Percentiles rank a stretch among this genome's conserved stretches.
Evolutionary conservation across 805 yeast species (phyloP).

Genomic region (Suhomyces sp.): DNA sequence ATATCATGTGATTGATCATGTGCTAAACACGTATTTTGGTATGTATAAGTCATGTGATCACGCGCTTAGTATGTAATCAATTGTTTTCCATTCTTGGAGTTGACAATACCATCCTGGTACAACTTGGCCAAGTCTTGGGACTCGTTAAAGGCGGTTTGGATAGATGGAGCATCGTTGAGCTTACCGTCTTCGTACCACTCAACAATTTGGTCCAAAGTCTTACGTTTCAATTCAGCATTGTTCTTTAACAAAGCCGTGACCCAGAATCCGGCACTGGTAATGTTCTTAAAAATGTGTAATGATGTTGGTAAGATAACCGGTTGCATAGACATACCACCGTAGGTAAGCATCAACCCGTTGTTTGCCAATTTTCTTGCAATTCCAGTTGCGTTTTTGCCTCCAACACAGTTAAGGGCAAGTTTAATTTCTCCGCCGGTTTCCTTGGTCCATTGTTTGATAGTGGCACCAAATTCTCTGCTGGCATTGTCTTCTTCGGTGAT

Average conservation of each 20-base stretch:
- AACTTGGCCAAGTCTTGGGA: constrained; percentile 25
- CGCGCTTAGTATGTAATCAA: constrained; percentile 22
- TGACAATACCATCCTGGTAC: constrained; percentile 28
- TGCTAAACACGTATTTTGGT: neutral
- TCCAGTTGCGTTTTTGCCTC: constrained; percentile 81
- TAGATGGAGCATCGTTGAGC: constrained; percentile 36
- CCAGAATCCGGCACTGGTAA: constrained; percentile 91
- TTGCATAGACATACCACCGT: constrained; percentile 97
- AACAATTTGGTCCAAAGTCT: constrained; percentile 36
- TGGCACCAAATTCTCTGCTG: constrained; percentile 62
- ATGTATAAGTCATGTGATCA: too few species aligned
- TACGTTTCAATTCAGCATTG: constrained; percentile 32
- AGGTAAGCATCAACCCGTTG: constrained; percentile 79
- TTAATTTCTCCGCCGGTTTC: constrained; percentile 53
- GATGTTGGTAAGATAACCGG: constrained; percentile 93
- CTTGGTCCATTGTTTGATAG: constrained; percentile 52
- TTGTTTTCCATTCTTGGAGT: constrained; percentile 40
- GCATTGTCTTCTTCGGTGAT: constrained; percentile 84
- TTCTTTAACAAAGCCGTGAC: constrained; percentile 53
- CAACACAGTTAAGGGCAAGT: constrained; percentile 88
- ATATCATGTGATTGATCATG: neutral
- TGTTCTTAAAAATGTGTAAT: constrained; percentile 82
- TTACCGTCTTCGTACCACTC: constrained; percentile 42
- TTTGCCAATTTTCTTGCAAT: constrained; percentile 77
- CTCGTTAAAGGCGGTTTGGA: constrained; percentile 21